Evolutionary conservation across 441 rosid genomes (phyloP), one percentile per base, ranked within the genome.

Genomic region (Jatropha podagrica): DNA sequence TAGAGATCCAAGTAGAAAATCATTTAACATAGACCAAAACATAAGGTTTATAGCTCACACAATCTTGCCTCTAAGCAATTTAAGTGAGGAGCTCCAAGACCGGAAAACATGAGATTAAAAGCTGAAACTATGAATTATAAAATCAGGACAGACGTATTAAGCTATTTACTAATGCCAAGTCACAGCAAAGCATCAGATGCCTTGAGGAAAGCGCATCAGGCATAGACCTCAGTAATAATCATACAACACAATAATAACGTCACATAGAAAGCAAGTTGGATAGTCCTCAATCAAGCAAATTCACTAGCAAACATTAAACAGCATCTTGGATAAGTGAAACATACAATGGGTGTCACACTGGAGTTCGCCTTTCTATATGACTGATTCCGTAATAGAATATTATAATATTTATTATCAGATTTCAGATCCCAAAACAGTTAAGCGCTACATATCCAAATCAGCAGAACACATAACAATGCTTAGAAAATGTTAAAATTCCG

Each of bases 401-500:
- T 14, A 5, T 58, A 20, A 73, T 9, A 17, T 14, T 41, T 37
- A 23, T 5, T 11, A n/a, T 60, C 17, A 65, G 61, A 64, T 18
- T 42, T 73, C 26, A 55, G 14, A 77, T 77, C 62, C 18, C 37
- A 15, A 56, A 71, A 46, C 40, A 66, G 14, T 60, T 49, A 6
- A 72, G 17, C 26, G 26, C 10, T 14, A 48, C 2, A 0, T 6
- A 17, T 11, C 48, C 41, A 38, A 75, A 63, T n/a, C 65, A 61
- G 44, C n/a, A 63, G 27, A 60, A 69, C 13, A 40, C 4, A 13
- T 42, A 3, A 23, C 23, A 23, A 71, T 20, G 37, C 51, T 56
- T 41, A 41, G 40, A 14, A n/a, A 27, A 3, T 10, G 3, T 7
- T 49, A 37, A 26, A 17, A 70, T 20, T 18, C 20, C 69, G 32